These are phyloP conservation scores for Hydrangea macrophylla DNA, from an alignment of 148 eudicot genomes.

Conservation along the genomic window DNA sequence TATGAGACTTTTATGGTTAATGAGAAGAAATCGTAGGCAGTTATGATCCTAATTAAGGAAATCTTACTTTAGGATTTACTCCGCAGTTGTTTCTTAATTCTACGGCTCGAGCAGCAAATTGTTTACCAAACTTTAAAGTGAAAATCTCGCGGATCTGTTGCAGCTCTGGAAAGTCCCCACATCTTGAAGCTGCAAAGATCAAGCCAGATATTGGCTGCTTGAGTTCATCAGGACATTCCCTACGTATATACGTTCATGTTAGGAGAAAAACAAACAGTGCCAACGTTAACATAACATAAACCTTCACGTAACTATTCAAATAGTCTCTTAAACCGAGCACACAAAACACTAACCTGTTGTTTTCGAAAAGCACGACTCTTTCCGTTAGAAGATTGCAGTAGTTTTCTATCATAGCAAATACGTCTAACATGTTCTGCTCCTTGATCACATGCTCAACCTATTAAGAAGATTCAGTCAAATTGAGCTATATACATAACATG, in stretches of 20 bases:
- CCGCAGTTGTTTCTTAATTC: slow-evolving; percentile 31
- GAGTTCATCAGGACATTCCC: slow-evolving; percentile 38
- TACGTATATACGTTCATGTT: no score
- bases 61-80: slow-evolving; percentile 35
- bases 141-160: slow-evolving; percentile 29
- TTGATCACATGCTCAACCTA: slow-evolving; percentile 46
- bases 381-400: slow-evolving; percentile 12
- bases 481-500: neutral
- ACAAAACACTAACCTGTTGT: neutral
- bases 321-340: no score
- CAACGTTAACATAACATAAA: neutral
- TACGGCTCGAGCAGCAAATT: slow-evolving; percentile 25
- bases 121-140: slow-evolving; percentile 30
- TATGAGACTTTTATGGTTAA: no score
- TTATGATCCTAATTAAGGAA: neutral
- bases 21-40: no score
- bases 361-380: neutral
- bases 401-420: slow-evolving; percentile 10
- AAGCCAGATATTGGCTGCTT: slow-evolving; percentile 41
- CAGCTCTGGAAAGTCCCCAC: slow-evolving; percentile 47
- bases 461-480: neutral
- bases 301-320: no score
- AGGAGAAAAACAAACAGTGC: no score
- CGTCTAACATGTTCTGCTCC: slow-evolving; percentile 36
- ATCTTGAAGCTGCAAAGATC: slow-evolving; percentile 42